These are phyloP conservation scores for Limtongozyma cylindracea DNA, from an alignment of 805 yeast genomes.

Conservation along the genomic window DNA sequence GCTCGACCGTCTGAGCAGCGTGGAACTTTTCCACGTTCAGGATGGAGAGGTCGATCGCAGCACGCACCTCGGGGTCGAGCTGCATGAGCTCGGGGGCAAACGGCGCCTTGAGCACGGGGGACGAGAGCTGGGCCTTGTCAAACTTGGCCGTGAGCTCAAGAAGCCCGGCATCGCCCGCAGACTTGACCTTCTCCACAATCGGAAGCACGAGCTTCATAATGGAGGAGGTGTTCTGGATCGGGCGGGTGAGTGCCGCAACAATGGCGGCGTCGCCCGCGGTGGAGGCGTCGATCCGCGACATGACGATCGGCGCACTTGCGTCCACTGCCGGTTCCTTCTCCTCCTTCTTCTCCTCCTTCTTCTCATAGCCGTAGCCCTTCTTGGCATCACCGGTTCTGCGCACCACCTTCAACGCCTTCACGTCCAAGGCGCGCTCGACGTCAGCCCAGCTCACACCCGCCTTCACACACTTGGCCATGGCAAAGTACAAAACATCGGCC, in stretches of 20 bases:
- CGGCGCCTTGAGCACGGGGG: slow-evolving; percentile 74
- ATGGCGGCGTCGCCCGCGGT: slow-evolving; percentile 17
- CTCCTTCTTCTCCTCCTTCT: slow-evolving; percentile 2
- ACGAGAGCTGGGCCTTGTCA: slow-evolving; percentile 49
- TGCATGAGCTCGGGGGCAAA: slow-evolving; percentile 58
- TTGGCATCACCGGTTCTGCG: slow-evolving; percentile 95
- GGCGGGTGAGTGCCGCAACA: slow-evolving; percentile 51
- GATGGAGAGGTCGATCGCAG: slow-evolving; percentile 75
- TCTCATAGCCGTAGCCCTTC: slow-evolving; percentile 25
- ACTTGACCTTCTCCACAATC: slow-evolving; percentile 54
- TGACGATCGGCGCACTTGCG: slow-evolving; percentile 1
- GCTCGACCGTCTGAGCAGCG: slow-evolving; percentile 69
- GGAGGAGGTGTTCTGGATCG: slow-evolving; percentile 84
- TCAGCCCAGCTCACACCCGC: slow-evolving; percentile 61
- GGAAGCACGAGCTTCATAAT: slow-evolving; percentile 87
- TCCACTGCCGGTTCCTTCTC: slow-evolving; percentile 4
- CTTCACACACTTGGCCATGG: slow-evolving; percentile 26
- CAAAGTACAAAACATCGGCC: slow-evolving; percentile 58
- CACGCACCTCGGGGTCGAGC: slow-evolving; percentile 46
- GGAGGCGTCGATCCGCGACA: slow-evolving; percentile 18
- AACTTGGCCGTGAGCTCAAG: slow-evolving; percentile 79
- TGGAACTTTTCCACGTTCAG: slow-evolving; percentile 81
- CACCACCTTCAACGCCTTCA: slow-evolving; percentile 67
- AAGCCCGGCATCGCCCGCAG: slow-evolving; percentile 67
- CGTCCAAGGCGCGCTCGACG: slow-evolving; percentile 62